Evolutionary conservation across 2,329 filamentous ascomycete genomes (phyloP).

Genomic region (Scopulariopsis brevicaulis): DNA sequence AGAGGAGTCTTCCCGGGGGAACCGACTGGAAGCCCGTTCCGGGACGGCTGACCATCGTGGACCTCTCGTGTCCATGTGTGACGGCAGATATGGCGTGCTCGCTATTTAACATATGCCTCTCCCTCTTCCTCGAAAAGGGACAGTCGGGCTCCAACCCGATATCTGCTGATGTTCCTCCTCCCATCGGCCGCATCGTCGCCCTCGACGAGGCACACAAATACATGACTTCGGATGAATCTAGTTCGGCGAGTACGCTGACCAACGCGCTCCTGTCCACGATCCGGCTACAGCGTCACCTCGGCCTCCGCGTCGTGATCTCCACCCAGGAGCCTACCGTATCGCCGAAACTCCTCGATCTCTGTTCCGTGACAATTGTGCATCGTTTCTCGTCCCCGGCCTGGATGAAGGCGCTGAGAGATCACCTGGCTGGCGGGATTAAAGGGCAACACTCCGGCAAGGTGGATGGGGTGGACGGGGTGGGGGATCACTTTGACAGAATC

Average conservation of each 20-base stretch:
- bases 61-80: slow-evolving; percentile 63
- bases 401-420: slow-evolving; percentile 30
- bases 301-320: slow-evolving; percentile 55
- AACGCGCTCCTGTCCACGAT: slow-evolving; percentile 51
- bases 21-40: slow-evolving; percentile 11
- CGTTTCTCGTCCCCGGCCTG: slow-evolving; percentile 58
- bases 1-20: too few relatives aligned
- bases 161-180: slow-evolving; percentile 9
- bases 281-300: slow-evolving; percentile 60
- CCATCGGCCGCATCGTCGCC: slow-evolving; percentile 49
- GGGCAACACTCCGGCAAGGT: neutral
- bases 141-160: neutral
- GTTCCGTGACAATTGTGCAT: slow-evolving; percentile 59
- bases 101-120: slow-evolving; percentile 62
- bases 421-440: slow-evolving; percentile 27
- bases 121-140: slow-evolving; percentile 49
- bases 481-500: slow-evolving; percentile 27
- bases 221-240: slow-evolving; percentile 36
- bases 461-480: neutral
- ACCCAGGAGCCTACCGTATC: slow-evolving; percentile 71
- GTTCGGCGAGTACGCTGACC: slow-evolving; percentile 46
- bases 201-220: slow-evolving; percentile 75
- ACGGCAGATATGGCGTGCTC: slow-evolving; percentile 55
- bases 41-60: slow-evolving; percentile 34
- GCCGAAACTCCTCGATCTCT: slow-evolving; percentile 57